Evolutionary conservation across 2,329 filamentous ascomycete species (phyloP).

Genomic region (Fusarium vanettenii): DNA sequence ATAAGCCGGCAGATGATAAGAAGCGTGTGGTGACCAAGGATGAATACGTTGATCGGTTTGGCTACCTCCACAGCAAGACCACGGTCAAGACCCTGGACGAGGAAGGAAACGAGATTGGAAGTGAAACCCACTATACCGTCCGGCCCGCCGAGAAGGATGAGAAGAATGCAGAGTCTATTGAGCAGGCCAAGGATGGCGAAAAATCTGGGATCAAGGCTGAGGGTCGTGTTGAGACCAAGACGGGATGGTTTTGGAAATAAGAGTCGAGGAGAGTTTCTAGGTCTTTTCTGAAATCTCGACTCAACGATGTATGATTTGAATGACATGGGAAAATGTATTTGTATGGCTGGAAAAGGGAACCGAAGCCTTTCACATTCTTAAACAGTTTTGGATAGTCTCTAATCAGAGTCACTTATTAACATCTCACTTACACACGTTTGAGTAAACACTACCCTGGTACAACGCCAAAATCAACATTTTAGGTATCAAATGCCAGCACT

Average conservation of each 20-base stretch:
- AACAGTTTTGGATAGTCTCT: not conserved
- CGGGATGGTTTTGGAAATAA: slow-evolving; percentile 58
- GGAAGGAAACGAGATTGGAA: slow-evolving; percentile 55
- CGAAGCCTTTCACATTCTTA: not conserved
- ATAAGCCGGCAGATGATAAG: slow-evolving; percentile 27
- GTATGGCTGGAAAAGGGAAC: not conserved
- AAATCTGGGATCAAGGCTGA: slow-evolving; percentile 17
- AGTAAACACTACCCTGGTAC: not conserved
- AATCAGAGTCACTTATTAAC: not conserved
- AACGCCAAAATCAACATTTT: slow-evolving; percentile 26
- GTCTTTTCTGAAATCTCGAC: slow-evolving; percentile 6
- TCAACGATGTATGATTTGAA: slow-evolving; percentile 28
- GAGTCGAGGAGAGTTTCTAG: too few relatives aligned
- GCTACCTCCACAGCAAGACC: slow-evolving; percentile 56
- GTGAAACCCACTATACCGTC: slow-evolving; percentile 50
- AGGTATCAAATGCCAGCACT: slow-evolving; percentile 31
- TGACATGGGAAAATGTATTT: slow-evolving; percentile 1
- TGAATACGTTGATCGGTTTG: slow-evolving; percentile 57
- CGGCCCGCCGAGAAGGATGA: slow-evolving; percentile 44
- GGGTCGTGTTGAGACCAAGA: slow-evolving; percentile 41
- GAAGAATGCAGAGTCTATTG: slow-evolving; percentile 2
- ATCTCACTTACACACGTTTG: not conserved
- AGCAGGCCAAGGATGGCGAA: slow-evolving; percentile 25
- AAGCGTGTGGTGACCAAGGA: slow-evolving; percentile 52
- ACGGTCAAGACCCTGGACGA: slow-evolving; percentile 54